Evolutionary conservation across 345 rosid genomes (phyloP).

Genomic region (Linum trigynum): DNA sequence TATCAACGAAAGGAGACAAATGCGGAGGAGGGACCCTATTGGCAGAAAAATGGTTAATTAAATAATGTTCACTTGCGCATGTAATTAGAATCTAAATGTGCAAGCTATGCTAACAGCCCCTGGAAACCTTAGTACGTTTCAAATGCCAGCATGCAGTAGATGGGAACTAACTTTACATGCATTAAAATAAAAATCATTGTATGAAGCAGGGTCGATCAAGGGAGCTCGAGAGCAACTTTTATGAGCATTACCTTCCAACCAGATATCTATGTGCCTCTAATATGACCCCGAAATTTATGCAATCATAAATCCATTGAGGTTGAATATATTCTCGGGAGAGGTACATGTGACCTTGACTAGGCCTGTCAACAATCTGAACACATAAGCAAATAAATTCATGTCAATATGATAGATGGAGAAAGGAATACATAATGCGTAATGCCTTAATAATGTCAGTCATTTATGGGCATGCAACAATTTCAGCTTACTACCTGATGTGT

Average conservation of each 20-base stretch:
- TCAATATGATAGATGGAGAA: neutral
- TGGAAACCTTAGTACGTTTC: neutral
- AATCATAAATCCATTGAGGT: slow-evolving; percentile 92
- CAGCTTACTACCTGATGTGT: slow-evolving; percentile 64
- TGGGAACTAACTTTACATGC: neutral
- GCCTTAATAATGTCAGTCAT: neutral
- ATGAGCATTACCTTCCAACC: slow-evolving; percentile 61
- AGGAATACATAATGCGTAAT: neutral
- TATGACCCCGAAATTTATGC: slow-evolving; percentile 62
- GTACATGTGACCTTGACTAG: slow-evolving; percentile 69
- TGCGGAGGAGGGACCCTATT: slow-evolving; percentile 83
- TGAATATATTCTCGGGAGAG: slow-evolving; percentile 83
- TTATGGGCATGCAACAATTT: neutral
- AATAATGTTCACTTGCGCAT: neutral
- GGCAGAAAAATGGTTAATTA: neutral
- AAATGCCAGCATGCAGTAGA: neutral
- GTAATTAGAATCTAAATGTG: neutral
- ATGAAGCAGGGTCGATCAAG: neutral
- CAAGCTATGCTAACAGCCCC: neutral
- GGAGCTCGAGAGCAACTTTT: neutral
- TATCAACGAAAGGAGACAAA: slow-evolving; percentile 78
- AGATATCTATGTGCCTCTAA: slow-evolving; percentile 61
- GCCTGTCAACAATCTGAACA: slow-evolving; percentile 81
- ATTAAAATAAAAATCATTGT: neutral
- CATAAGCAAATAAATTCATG: slow-evolving; percentile 5